phyloP scores from a whole-genome alignment of 225 moss, liverwort and hornwort species.

The Rhytidiadelphus loreus region DNA sequence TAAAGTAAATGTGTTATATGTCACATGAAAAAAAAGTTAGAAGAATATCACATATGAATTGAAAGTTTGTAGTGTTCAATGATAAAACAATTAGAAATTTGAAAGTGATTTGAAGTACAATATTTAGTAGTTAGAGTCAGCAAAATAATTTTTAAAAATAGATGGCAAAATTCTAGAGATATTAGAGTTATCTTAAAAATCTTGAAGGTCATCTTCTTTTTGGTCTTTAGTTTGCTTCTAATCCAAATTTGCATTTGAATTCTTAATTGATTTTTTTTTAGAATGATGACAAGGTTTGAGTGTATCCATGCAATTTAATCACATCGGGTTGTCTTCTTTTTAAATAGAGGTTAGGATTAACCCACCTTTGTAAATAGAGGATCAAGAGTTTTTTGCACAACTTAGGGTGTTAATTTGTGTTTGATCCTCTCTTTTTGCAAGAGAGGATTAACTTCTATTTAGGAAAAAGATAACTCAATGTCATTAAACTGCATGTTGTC shows the following conservation, averaged over 20 bases:
- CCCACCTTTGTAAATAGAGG: not conserved
- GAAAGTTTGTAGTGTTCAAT: not conserved
- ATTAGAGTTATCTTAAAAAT: not conserved
- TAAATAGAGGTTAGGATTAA: not conserved
- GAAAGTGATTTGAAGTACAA: not conserved
- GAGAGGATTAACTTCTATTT: not conserved
- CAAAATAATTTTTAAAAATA: not conserved
- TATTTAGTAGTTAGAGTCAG: accelerated
- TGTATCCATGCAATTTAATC: not conserved
- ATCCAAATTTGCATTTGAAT: not conserved
- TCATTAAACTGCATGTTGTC: not conserved
- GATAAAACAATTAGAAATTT: not conserved
- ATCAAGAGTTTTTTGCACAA: not conserved
- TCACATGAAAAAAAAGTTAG: not conserved
- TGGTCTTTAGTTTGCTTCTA: not conserved
- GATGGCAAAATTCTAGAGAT: accelerated
- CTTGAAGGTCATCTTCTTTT: no score
- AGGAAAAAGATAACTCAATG: not conserved
- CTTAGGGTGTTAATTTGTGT: not conserved
- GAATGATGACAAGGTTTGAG: not conserved
- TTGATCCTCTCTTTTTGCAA: not conserved
- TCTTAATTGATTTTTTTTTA: not conserved
- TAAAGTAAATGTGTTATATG: not conserved
- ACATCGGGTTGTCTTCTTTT: not conserved
- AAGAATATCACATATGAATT: not conserved